Evolutionary conservation across 2,329 filamentous ascomycete species (phyloP), one percentile per base, ranked within the genome.

Genomic region (Apiospora kogelbergensis): DNA sequence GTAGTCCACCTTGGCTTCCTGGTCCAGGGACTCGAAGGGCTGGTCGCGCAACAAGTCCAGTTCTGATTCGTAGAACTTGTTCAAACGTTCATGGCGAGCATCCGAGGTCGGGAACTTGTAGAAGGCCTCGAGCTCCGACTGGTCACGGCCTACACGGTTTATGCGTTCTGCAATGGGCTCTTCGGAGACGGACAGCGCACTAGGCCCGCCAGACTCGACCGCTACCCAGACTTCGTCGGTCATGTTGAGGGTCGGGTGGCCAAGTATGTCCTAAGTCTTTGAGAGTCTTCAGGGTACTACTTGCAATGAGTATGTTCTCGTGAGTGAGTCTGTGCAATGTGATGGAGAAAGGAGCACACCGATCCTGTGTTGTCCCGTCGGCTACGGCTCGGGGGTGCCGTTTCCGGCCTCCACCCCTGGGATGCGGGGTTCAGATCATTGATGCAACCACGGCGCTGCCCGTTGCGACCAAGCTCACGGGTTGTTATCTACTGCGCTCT

Each of bases 1-100:
- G 67, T 82, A 86, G 72, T 88, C 85, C 20, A 84, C 81, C 68
- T 78, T 81, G 53, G 79, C 82, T 45, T 87, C 80, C 68, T 85
- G 84, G 22, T 76, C 71, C 44, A 80, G 79, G 0, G 71, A 69
- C 3, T 78, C 73, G 71, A 85, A 85, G 0, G 76, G 71, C 7
- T 75, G 72, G 2, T 73, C 68, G 6, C 75, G 72, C 11, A 86
- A 75, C 7, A 73, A 75, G 1, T 75, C 73, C 0, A 86, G 78
- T 69, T 88, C 82, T 0, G 80, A 72, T 0, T 74, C 67, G 70
- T 83, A 83, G 73, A 82, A 88, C 15, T 74, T 69, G 1, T 78
- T 70, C 0, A 88, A 72, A 1, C 81, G 80, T 5, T 76, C 65
- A 64, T 79, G 77, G 0, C 85, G 80, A 1, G 74, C 76, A 0